Base-by-base conservation (phyloP, 75 land plant genomes). In the Pinus albicaulis region DNA sequence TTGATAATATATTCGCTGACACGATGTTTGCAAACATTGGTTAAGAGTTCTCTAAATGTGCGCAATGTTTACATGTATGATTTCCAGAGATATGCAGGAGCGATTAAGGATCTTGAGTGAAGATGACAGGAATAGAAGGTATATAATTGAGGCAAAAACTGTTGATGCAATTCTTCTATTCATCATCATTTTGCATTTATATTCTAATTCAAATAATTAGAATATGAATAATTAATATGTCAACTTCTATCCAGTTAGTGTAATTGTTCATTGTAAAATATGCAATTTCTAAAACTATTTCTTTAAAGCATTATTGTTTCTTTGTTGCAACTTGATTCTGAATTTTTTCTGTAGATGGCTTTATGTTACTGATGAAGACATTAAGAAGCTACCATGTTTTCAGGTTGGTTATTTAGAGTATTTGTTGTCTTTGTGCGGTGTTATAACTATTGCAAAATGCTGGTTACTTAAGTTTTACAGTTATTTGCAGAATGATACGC, bases 301-400 rank as follows among this genome's bases (percentile, higher is more conserved):
- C 34, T 65, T 76, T 25, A 72, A 25, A 69, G 73, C 22, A 36
- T 76, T 17, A 36, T 55, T 66, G 13, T 44, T 72, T 22, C 22
- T 74, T n/a, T 76, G 16, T 22, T 73, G 72, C 22, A 71, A 57
- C n/a, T 15, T 13, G 24, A 56, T 81, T 41, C 8, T 34, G 58
- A 72, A 12, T 24, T 38, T 22, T 36, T n/a, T 59, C 17, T 82
- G 55, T 76, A 96, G 99, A 84, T 85, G 87, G 81, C 88, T 91
- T 5, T 93, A 88, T 83, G 82, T 96, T 34, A 86, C 91, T 23
- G 86, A 88, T 56, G 92, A 89, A 66, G 99, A 96, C 74, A 89
- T 96, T 23, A 84, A 78, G 59, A 84, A 76, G 71, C 76, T 93
- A 81, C 91, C 97, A 6, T 85, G 90, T 79, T 91, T 92, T 82